A percentile compares a stretch with the other conserved stretches of the same genome.
Conservation (phyloP, 1,284 basidiomycete species). For the Mycena sp. region DNA sequence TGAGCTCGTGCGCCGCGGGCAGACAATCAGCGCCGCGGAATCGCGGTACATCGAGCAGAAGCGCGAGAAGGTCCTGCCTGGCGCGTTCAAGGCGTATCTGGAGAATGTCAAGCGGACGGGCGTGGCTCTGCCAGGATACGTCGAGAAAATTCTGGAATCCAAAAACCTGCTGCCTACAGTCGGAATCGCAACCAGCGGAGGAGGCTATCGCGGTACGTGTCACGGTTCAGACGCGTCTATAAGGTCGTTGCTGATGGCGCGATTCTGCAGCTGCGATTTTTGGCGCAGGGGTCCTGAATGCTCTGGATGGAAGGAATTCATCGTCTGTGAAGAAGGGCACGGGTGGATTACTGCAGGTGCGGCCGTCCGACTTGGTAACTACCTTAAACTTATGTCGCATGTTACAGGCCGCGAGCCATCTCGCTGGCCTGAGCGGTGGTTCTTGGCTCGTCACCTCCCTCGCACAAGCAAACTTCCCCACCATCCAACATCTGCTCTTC, state of each 20-base stretch:
- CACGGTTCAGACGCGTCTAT: not conserved
- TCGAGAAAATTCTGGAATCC: slow-evolving; percentile 27
- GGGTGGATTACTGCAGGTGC: slow-evolving; percentile 59
- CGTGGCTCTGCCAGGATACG: slow-evolving; percentile 36
- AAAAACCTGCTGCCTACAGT: slow-evolving; percentile 43
- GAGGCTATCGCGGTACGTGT: slow-evolving; percentile 50
- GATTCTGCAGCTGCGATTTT: slow-evolving; percentile 49
- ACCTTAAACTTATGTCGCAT: slow-evolving; percentile 51
- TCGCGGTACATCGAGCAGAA: slow-evolving; percentile 37
- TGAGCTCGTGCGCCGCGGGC: slow-evolving; percentile 44
- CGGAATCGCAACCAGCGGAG: slow-evolving; percentile 56
- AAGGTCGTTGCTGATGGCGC: not conserved
- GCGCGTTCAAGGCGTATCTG: slow-evolving; percentile 28
- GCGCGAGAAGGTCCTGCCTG: slow-evolving; percentile 33
- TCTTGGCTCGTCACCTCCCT: slow-evolving; percentile 51
- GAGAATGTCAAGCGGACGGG: slow-evolving; percentile 38
- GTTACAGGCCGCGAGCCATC: slow-evolving; percentile 22
- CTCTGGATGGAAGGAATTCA: slow-evolving; percentile 58
- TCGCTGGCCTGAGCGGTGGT: slow-evolving; percentile 43
- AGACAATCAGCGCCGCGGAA: slow-evolving; percentile 37
- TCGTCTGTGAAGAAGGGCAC: slow-evolving; percentile 51
- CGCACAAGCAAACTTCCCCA: slow-evolving; percentile 51
- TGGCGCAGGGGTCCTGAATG: slow-evolving; percentile 58
- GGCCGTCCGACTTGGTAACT: slow-evolving; percentile 48
- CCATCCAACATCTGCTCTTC: slow-evolving; percentile 47